phyloP scores from a whole-genome alignment of 306 rosid species.

The Begonia peltatifolia region DNA sequence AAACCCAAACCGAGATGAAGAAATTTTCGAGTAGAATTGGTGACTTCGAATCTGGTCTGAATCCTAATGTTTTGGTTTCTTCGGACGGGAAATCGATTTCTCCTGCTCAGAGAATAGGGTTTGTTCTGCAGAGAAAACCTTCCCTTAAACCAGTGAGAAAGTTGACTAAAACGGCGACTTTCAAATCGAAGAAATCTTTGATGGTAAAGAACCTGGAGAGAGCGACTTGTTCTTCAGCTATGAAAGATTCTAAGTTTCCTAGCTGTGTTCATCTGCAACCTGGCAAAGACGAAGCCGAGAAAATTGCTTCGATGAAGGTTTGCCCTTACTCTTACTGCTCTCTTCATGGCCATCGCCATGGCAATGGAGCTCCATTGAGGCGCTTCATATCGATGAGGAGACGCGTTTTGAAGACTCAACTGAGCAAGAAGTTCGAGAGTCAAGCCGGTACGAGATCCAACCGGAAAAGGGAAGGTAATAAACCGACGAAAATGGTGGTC shows the following conservation, averaged over 20 bases:
- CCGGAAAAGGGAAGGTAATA: conserved; percentile 28
- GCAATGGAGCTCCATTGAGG: conserved; percentile 41
- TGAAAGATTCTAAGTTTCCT: conserved; percentile 58
- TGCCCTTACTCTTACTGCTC: conserved; percentile 75
- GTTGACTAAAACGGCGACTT: conserved; percentile 23
- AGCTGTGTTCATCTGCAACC: conserved; percentile 18
- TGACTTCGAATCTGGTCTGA: conserved; percentile 19
- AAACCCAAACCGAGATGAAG: background rate
- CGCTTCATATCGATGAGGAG: conserved; percentile 60
- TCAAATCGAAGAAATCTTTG: conserved; percentile 30
- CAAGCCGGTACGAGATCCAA: conserved; percentile 16
- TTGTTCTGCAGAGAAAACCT: conserved; percentile 30
- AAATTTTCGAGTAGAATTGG: conserved; percentile 15
- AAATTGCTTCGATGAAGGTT: conserved; percentile 20
- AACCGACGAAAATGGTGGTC: conserved; percentile 11
- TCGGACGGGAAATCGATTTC: conserved; percentile 11
- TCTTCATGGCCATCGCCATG: conserved; percentile 66
- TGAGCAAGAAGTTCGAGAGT: conserved; percentile 22
- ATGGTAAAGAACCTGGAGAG: conserved; percentile 15
- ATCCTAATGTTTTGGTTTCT: conserved; percentile 9
- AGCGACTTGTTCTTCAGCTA: conserved; percentile 66
- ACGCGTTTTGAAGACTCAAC: conserved; percentile 36
- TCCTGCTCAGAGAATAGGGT: conserved; percentile 24
- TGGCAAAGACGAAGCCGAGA: conserved; percentile 28
- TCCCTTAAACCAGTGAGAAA: conserved; percentile 49